Evolutionary conservation across 2,329 filamentous ascomycete species (phyloP), one percentile per base, ranked within the genome.

Genomic region (Neopestalotiopsis sp.): DNA sequence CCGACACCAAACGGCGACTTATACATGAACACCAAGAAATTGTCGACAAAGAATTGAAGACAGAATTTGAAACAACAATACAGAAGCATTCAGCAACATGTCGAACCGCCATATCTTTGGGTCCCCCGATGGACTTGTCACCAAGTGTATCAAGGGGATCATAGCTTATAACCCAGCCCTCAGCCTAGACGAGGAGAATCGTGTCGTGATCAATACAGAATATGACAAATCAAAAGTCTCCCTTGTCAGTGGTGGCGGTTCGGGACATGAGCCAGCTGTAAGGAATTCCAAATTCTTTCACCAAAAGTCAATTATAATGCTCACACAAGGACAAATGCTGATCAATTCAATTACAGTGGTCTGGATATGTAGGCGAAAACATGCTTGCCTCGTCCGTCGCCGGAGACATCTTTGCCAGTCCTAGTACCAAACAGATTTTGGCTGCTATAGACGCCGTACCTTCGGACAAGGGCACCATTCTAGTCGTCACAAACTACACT

Each of bases 401-500:
- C 4, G 89, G 89, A 58, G 88, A 90, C 74, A 87, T 91, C 71
- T 91, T 91, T 72, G 89, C 89, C 17, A 88, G 85, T 6, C 89
- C 89, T 0, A 89, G 86, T 69, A 89, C 89, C 12, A 88, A 87
- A 70, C 89, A 91, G 78, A 89, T 91, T 67, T 77, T 90, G 9
- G 85, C 88, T 1, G 89, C 84, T 5, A 85, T 91, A 56, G 85
- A 87, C 65, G 82, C 83, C 61, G 86, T 85, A 12, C 87, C 85
- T n/a, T 89, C 82, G 34, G 81, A 84, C 42, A 81, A 80, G 73
- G 89, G 89, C 49, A 86, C 86, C 2, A 86, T 91, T 62, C 80
- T 91, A 1, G 85, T 91, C 64, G 86, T 90, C 70, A 90, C 88
- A 61, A 91, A 91, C 78, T 90, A 91, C 76, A 90, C 89, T 0